phyloP scores from a whole-genome alignment of 2,329 filamentous ascomycete genomes.

The Xylariaceae sp. region DNA sequence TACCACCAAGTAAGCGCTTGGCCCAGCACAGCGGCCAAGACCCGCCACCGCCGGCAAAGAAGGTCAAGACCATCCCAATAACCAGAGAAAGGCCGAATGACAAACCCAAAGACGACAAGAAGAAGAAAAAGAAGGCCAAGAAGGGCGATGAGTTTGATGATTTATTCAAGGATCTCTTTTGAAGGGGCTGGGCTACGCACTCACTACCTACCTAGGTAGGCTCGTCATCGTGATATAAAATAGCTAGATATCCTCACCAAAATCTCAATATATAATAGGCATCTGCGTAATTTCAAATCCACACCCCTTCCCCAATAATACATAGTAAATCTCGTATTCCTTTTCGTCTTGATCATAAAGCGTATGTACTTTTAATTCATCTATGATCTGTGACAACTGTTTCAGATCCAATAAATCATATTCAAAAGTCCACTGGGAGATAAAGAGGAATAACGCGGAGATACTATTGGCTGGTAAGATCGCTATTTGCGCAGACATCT shows the following conservation, averaged over 20 bases:
- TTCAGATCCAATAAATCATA: neutral
- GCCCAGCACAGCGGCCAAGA: neutral
- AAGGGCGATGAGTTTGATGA: slow-evolving; percentile 67
- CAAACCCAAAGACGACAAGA: slow-evolving; percentile 43
- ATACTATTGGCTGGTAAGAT: slow-evolving; percentile 5
- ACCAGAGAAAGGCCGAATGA: slow-evolving; percentile 16
- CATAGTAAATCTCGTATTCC: neutral
- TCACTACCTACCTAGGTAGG: neutral
- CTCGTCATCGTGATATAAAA: neutral
- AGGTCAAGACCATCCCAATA: slow-evolving; percentile 4
- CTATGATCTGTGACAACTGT: neutral
- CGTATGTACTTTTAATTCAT: neutral
- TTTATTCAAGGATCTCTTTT: slow-evolving; percentile 61
- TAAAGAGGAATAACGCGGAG: slow-evolving; percentile 12
- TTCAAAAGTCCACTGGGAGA: neutral
- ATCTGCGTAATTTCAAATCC: neutral
- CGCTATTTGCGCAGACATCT: neutral
- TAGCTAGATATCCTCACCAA: too few relatives aligned
- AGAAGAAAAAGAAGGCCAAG: slow-evolving; percentile 53
- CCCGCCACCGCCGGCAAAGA: slow-evolving; percentile 11
- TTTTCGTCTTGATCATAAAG: neutral
- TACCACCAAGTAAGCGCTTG: neutral
- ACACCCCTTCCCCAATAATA: neutral
- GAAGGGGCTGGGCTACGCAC: slow-evolving; percentile 13
- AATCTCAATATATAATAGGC: neutral